phyloP scores from a whole-genome alignment of 805 yeast species.

The Suhomyces xylopsoci region DNA sequence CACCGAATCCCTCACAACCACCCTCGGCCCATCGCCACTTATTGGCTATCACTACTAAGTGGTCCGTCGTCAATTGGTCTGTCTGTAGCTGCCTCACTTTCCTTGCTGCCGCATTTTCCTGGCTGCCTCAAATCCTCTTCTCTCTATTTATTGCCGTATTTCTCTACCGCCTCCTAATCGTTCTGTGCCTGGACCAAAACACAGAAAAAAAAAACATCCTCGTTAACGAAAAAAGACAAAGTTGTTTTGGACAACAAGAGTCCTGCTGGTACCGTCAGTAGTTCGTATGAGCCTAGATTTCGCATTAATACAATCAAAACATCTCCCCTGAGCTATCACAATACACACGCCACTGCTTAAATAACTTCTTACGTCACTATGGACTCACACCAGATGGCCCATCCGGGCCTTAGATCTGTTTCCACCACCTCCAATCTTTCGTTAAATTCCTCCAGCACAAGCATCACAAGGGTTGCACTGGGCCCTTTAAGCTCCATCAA shows the following conservation, averaged over 20 bases:
- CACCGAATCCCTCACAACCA: not conserved
- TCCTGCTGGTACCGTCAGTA: slow-evolving; percentile 1
- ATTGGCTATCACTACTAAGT: no score
- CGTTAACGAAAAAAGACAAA: not conserved
- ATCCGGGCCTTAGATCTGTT: slow-evolving; percentile 36
- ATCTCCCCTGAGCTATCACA: not conserved
- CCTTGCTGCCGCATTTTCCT: not conserved
- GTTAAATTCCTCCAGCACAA: slow-evolving; percentile 28
- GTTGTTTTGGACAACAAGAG: not conserved
- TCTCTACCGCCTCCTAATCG: not conserved
- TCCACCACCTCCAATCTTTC: slow-evolving; percentile 33
- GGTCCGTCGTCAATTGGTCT: not conserved
- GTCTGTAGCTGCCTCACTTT: not conserved
- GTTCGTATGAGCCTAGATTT: not conserved
- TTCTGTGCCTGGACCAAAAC: slow-evolving; percentile 1
- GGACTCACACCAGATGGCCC: slow-evolving; percentile 6
- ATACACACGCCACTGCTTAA: not conserved
- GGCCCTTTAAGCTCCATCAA: slow-evolving; percentile 46
- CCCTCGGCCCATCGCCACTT: not conserved
- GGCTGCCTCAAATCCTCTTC: not conserved
- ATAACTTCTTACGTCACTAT: not conserved
- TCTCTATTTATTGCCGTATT: not conserved
- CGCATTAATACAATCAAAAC: not conserved
- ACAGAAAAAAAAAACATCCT: not conserved
- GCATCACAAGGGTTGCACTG: slow-evolving; percentile 38